Evolutionary conservation across 352 stramenopile genomes (phyloP), one percentile per base, ranked within the genome.

Genomic region (Pythium plurisporium): DNA sequence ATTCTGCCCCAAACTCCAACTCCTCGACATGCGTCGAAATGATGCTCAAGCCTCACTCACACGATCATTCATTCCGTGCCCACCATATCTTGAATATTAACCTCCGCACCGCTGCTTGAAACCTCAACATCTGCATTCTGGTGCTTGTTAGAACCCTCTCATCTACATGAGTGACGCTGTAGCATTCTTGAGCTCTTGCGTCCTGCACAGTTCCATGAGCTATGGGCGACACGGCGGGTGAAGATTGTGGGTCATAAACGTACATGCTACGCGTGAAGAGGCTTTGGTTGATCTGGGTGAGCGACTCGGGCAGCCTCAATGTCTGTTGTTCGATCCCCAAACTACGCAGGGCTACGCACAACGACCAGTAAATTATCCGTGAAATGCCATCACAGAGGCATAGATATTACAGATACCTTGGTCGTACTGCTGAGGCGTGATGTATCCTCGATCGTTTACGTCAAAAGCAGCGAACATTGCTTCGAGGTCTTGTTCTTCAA

Each of bases 381-480:
- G n/a, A n/a, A 42, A 5, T 49, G 9, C 29, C 12, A n/a, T 15
- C 38, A 40, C 22, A 25, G 26, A 30, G 40, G 25, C 33, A 27
- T 6, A 19, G 2, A 23, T 19, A 53, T 3, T 10, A 23, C 17
- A 29, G 40, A 19, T 36, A 84, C 78, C 81, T 89, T 76, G 73
- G 37, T 87, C 66, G 30, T 91, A 89, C 60, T 89, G 82, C 53
- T 74, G 61, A 11, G 69, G 64, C 5, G 76, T 82, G 57, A 91
- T 82, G 34, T 67, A 75, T 4, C 82, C 82, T 44, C 73, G 76
- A 0, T 80, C 79, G n/a, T 79, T 89, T 26, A 86, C 66, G 40
- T 91, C 82, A 25, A 91, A 91, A 8, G 80, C 79, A 25, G 66
- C 61, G 31, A 91, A 91, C 79, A 89, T 89, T 1, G 79, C 79